Percentiles rank a stretch among this genome's conserved stretches.
Conservation (phyloP, 257 asterid genomes). For the Jacaranda copaia region DNA sequence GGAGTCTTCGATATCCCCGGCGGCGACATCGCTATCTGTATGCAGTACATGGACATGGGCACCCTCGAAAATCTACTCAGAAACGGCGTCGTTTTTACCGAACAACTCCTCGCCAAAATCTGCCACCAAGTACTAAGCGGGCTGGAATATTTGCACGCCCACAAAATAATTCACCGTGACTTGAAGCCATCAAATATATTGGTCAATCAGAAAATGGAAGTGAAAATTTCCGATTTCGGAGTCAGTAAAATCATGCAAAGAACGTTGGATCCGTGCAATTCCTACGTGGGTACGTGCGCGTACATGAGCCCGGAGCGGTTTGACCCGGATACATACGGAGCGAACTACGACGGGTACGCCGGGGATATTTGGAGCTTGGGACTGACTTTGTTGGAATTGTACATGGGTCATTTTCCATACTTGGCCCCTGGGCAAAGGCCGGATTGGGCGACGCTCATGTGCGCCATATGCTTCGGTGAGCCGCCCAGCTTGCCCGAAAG, state of each 20-base stretch:
- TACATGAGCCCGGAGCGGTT: slow-evolving; percentile 98
- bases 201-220: slow-evolving; percentile 62
- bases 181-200: slow-evolving; percentile 79
- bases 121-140: slow-evolving; percentile 70
- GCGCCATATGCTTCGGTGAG: slow-evolving; percentile 93
- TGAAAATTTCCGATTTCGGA: slow-evolving; percentile 89
- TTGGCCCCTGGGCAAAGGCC: slow-evolving; percentile 83
- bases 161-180: slow-evolving; percentile 84
- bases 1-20: slow-evolving; percentile 73
- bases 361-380: slow-evolving; percentile 96
- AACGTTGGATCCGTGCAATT: slow-evolving; percentile 78
- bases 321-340: slow-evolving; percentile 84
- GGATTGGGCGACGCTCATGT: slow-evolving; percentile 96
- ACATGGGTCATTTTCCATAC: slow-evolving; percentile 84
- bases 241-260: slow-evolving; percentile 85
- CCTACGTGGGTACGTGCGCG: slow-evolving; percentile 94
- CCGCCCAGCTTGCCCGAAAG: slow-evolving; percentile 82
- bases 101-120: slow-evolving; percentile 57
- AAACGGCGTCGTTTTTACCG: slow-evolving; percentile 54
- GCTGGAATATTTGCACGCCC: slow-evolving; percentile 71
- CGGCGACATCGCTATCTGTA: slow-evolving; percentile 82
- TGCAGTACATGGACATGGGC: slow-evolving; percentile 88
- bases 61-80: slow-evolving; percentile 64
- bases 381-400: slow-evolving; percentile 68
- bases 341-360: slow-evolving; percentile 80